Percentiles rank a stretch among this genome's conserved stretches.
Conservation (phyloP, 1,284 basidiomycete genomes). For the Ganoderma multipileum region DNA sequence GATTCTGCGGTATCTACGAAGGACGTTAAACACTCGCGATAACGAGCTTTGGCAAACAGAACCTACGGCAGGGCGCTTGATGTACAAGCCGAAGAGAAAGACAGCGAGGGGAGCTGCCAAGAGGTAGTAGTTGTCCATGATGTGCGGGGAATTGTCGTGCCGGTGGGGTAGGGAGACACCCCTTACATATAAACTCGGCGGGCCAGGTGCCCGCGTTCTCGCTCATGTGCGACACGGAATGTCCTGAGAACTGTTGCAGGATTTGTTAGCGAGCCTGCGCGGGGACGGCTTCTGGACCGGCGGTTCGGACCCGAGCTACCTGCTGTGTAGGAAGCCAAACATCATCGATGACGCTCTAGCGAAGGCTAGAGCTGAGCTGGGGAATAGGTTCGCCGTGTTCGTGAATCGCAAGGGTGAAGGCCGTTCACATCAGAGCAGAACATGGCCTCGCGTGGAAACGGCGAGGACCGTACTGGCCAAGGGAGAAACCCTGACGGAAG, state of each 20-base stretch:
- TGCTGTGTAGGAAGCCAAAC: neutral
- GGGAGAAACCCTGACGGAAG: neutral
- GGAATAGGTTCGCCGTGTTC: neutral
- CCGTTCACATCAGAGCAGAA: neutral
- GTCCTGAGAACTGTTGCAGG: neutral
- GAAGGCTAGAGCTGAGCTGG: conserved; percentile 1
- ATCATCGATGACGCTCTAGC: neutral
- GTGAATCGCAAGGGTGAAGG: neutral
- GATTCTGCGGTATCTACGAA: conserved; percentile 25
- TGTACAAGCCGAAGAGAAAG: conserved; percentile 20
- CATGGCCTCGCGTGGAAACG: neutral
- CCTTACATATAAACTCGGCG: conserved; percentile 13
- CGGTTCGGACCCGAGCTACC: neutral
- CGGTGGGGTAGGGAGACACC: neutral
- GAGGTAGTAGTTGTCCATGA: conserved; percentile 31
- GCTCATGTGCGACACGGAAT: neutral
- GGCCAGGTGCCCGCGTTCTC: conserved; percentile 1
- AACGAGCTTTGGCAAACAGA: neutral
- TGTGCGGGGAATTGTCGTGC: neutral
- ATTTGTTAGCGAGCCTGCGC: neutral
- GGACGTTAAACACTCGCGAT: neutral
- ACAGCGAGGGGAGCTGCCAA: conserved; percentile 23
- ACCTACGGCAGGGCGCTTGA: conserved; percentile 20
- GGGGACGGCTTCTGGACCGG: neutral
- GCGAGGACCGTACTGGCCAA: neutral